Evolutionary conservation across 306 rosid species (phyloP), one percentile per base, ranked within the genome.

Genomic region (Mimosa pudica): DNA sequence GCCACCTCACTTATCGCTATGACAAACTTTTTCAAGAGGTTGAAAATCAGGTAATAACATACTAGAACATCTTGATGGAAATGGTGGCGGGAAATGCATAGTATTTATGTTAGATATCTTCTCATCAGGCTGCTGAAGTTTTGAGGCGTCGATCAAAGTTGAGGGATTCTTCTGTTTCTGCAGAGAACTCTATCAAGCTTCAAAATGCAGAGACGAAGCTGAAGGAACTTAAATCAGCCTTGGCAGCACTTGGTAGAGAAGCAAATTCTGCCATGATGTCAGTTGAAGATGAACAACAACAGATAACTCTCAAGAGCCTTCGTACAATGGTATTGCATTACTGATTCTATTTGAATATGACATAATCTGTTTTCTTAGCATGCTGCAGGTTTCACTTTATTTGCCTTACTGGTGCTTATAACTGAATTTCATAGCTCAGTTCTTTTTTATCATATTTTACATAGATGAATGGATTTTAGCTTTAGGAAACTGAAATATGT

Each of bases 241-340:
- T 90, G 82, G 76, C 73, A 66, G 97, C 97, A 65, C 92, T 94
- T 77, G 98, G 98, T 38, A 83, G 81, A 85, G 98, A 94, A 89
- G 98, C 97, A 49, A 88, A 93, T 49, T 73, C 90, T 55, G 98
- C 97, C 55, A 92, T 94, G 98, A 80, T 83, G 79, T 88, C 98
- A 13, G 98, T 94, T 82, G 98, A 92, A 88, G 93, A 87, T 74
- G 89, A 94, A 66, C 97, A 94, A 78, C 98, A 92, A 77, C 88
- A 90, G 66, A 83, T 87, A 79, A 91, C 98, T 78, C 89, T 84
- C 63, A 85, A 89, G 64, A 88, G 90, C 75, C 94, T 92, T 85
- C 82, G 82, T 80, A 88, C 91, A 45, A 87, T 92, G 98, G 97
- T 94, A 92, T 77, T 24, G 41, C 41, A 5, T 20, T 76, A 46